Conservation (phyloP, 1,139 yeast species). For the Geotrichum phurueaensis region DNA sequence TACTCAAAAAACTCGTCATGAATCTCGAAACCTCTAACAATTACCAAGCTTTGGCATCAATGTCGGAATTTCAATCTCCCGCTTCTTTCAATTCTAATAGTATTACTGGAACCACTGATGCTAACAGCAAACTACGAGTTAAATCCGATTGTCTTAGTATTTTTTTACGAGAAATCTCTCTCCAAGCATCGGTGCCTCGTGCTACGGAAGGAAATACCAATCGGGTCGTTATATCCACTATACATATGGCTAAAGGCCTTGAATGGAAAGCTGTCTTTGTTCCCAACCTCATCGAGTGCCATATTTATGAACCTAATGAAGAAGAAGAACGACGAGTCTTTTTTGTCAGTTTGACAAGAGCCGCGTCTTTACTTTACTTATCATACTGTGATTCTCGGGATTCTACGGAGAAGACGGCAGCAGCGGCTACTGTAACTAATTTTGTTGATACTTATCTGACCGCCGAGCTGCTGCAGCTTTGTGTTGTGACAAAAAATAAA, state of each 20-base stretch:
- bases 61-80: neutral
- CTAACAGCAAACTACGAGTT: neutral
- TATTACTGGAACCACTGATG: neutral
- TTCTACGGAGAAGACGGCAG: neutral
- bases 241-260: constrained; percentile 84
- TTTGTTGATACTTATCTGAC: neutral
- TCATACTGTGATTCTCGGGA: neutral
- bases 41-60: neutral
- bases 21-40: neutral
- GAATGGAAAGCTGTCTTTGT: constrained; percentile 88
- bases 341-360: constrained; percentile 79
- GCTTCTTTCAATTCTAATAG: neutral
- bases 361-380: constrained; percentile 30
- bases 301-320: constrained; percentile 41
- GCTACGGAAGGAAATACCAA: constrained; percentile 1
- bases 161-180: constrained; percentile 2
- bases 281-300: constrained; percentile 60
- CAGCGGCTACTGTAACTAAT: too few species aligned
- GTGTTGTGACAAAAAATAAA: neutral
- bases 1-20: constrained; percentile 3
- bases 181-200: neutral
- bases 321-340: constrained; percentile 70
- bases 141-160: constrained; percentile 6
- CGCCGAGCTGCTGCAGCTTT: neutral
- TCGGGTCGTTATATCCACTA: constrained; percentile 46